These are phyloP conservation scores for Mucor sp. DNA, from an alignment of 371 early-diverging fungal species.

Conservation along the genomic window DNA sequence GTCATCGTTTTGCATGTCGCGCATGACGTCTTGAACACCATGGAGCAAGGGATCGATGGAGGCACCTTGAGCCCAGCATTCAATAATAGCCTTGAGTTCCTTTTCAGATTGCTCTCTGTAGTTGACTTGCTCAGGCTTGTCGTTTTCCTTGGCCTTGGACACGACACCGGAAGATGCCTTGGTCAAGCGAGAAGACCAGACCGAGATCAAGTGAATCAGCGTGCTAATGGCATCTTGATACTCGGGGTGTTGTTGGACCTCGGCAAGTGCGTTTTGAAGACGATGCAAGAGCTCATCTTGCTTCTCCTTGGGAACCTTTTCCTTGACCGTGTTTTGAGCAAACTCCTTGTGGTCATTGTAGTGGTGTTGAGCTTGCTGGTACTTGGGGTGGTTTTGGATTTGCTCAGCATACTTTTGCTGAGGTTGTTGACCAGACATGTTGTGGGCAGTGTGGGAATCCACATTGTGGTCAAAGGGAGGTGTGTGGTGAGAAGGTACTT, in stretches of 20 bases:
- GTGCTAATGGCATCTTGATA: constrained; percentile 55
- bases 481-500: not conserved
- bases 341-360: constrained; percentile 11
- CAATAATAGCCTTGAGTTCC: constrained; percentile 54
- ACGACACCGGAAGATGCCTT: constrained; percentile 18
- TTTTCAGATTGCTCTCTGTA: constrained; percentile 30
- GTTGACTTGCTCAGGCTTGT: constrained; percentile 10
- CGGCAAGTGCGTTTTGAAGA: constrained; percentile 42
- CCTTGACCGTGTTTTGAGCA: constrained; percentile 17
- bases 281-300: constrained; percentile 45
- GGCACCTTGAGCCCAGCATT: constrained; percentile 58
- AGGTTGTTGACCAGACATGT: not conserved
- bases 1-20: constrained; percentile 33
- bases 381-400: not conserved
- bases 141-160: constrained; percentile 9
- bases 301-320: constrained; percentile 46
- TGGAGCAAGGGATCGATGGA: constrained; percentile 46
- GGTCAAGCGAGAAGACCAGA: constrained; percentile 41
- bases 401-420: not conserved
- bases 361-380: constrained; percentile 7
- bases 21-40: constrained; percentile 32
- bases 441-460: not conserved
- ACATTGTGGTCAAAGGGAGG: not conserved
- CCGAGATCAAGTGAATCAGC: constrained; percentile 36
- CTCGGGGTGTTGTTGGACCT: constrained; percentile 53